Conservation (phyloP, 306 rosid species). For the Dryas octopetala region DNA sequence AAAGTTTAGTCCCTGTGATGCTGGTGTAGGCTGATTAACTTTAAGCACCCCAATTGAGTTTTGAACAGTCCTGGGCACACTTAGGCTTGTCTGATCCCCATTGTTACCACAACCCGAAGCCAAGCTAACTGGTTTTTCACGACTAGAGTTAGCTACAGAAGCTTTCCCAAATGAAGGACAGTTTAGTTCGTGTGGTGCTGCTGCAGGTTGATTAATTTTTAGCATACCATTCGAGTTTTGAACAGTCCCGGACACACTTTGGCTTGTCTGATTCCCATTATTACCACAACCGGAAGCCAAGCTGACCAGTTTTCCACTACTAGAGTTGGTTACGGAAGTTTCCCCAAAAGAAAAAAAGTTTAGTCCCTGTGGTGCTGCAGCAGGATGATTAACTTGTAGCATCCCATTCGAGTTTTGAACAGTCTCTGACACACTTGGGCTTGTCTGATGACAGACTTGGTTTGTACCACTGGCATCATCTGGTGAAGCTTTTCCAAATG, state of each 20-base stretch:
- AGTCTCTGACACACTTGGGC: too few relatives aligned
- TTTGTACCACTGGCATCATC: too few relatives aligned
- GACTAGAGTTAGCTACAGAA: conserved; percentile 24
- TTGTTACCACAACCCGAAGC: conserved; percentile 17
- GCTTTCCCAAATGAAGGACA: conserved; percentile 34
- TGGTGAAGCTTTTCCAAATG: too few relatives aligned
- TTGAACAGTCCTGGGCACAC: conserved; percentile 24
- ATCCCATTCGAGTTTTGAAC: too few relatives aligned
- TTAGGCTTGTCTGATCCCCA: conserved; percentile 22
- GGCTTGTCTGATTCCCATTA: not conserved
- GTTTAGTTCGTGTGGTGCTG: conserved; percentile 31
- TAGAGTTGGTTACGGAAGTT: conserved; percentile 27
- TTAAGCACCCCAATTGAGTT: conserved; percentile 28
- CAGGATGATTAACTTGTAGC: too few relatives aligned
- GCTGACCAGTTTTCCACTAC: conserved; percentile 8
- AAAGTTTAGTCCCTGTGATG: conserved; percentile 32
- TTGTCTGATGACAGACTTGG: too few relatives aligned
- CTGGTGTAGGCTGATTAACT: conserved; percentile 25
- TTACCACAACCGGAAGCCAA: not conserved
- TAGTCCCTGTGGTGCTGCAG: too few relatives aligned
- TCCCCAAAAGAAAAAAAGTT: too few relatives aligned
- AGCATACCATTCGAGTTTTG: too few relatives aligned
- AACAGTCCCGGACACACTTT: too few relatives aligned
- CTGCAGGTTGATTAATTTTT: conserved; percentile 22
- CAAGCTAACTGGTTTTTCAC: conserved; percentile 16